These are phyloP conservation scores for Neurospora sp. DNA, from an alignment of 495 filamentous ascomycete species.

Conservation along the genomic window DNA sequence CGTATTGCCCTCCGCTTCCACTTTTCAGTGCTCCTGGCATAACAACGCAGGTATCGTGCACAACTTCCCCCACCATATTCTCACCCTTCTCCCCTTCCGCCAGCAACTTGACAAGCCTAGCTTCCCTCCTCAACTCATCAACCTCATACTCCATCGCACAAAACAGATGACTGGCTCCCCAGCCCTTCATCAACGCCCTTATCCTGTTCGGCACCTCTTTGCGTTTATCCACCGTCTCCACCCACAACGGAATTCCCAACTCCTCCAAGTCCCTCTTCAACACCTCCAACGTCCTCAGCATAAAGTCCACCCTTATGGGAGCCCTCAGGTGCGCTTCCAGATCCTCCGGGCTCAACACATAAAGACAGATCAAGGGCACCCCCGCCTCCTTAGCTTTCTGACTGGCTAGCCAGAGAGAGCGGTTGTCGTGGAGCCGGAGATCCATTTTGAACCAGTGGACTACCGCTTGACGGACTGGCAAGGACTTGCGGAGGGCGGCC, in stretches of 20 bases:
- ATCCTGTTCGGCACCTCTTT: constrained; percentile 53
- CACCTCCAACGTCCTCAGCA: constrained; percentile 54
- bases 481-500: constrained; percentile 27
- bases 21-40: constrained; percentile 55
- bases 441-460: constrained; percentile 92
- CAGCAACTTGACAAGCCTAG: constrained; percentile 49
- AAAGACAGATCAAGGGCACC: constrained; percentile 64
- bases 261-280: constrained; percentile 56
- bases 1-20: constrained; percentile 65
- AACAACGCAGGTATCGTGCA: constrained; percentile 77
- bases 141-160: constrained; percentile 72
- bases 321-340: constrained; percentile 70
- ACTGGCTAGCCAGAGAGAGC: constrained; percentile 55
- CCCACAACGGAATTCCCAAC: constrained; percentile 69
- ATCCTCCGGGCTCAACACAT: constrained; percentile 79
- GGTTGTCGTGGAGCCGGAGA: constrained; percentile 65
- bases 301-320: constrained; percentile 69
- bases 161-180: constrained; percentile 65
- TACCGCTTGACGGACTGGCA: constrained; percentile 50
- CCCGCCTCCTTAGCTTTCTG: constrained; percentile 52
- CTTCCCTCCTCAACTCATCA: constrained; percentile 66
- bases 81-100: constrained; percentile 28
- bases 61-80: constrained; percentile 51
- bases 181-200: constrained; percentile 57
- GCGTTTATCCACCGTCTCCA: constrained; percentile 60